phyloP scores from a whole-genome alignment of 2,329 filamentous ascomycete genomes.

The Bipolaris sorokiniana region DNA sequence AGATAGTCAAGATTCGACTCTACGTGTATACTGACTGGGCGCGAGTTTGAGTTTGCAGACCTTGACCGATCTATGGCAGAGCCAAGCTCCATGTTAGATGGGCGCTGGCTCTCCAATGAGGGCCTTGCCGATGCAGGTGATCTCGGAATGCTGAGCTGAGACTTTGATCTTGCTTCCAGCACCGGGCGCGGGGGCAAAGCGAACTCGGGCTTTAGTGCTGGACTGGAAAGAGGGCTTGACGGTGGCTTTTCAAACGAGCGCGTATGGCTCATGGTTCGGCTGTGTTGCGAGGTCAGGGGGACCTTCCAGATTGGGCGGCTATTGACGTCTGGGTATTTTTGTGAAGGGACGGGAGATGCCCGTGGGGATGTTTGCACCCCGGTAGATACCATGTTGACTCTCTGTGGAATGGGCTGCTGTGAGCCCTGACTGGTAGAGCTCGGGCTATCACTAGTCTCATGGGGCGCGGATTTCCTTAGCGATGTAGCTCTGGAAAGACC shows the following conservation, averaged over 20 bases:
- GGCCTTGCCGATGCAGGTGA: slow-evolving; percentile 66
- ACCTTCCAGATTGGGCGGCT: slow-evolving; percentile 62
- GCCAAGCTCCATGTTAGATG: slow-evolving; percentile 65
- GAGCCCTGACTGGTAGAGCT: slow-evolving; percentile 38
- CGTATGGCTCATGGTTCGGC: slow-evolving; percentile 58
- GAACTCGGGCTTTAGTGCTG: slow-evolving; percentile 46
- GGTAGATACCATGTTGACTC: slow-evolving; percentile 66
- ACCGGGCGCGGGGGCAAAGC: slow-evolving; percentile 50
- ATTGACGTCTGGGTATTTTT: slow-evolving; percentile 49
- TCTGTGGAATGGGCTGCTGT: slow-evolving; percentile 57
- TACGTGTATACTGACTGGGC: slow-evolving; percentile 83
- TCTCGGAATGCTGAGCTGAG: slow-evolving; percentile 60
- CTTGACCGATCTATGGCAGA: slow-evolving; percentile 65
- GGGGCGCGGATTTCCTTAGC: slow-evolving; percentile 37
- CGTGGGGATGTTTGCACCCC: slow-evolving; percentile 80
- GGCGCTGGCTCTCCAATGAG: slow-evolving; percentile 74
- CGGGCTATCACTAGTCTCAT: slow-evolving; percentile 31
- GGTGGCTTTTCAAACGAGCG: slow-evolving; percentile 50
- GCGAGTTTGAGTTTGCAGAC: slow-evolving; percentile 69
- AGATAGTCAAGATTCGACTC: slow-evolving; percentile 83
- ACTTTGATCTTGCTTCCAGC: slow-evolving; percentile 58
- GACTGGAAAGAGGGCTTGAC: slow-evolving; percentile 37
- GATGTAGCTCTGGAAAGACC: slow-evolving; percentile 43
- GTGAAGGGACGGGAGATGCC: slow-evolving; percentile 41
- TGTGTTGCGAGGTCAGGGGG: slow-evolving; percentile 51